Evolutionary conservation across 129 eudicot genomes (phyloP).

Genomic region (Centella asiatica): DNA sequence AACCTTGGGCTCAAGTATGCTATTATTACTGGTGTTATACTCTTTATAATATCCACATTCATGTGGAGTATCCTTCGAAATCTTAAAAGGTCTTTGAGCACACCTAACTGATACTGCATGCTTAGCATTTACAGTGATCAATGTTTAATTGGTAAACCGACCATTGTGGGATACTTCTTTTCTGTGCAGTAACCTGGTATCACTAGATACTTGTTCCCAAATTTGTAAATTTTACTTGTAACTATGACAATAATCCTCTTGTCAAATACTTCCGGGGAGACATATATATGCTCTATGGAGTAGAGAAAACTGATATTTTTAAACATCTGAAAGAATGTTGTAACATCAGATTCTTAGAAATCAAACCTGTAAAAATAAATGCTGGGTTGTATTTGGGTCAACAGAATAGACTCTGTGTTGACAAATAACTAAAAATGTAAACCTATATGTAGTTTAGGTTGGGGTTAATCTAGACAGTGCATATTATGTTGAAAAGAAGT

Average conservation of each 20-base stretch:
- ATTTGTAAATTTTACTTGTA: not conserved
- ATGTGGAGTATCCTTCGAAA: constrained; percentile 87
- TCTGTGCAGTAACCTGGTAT: constrained; percentile 4
- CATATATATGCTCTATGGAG: not conserved
- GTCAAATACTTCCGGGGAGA: no score
- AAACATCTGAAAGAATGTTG: not conserved
- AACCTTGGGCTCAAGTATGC: constrained; percentile 94
- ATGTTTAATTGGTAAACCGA: not conserved
- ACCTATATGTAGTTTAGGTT: no score
- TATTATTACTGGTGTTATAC: constrained; percentile 45
- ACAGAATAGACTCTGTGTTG: no score
- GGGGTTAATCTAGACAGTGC: no score
- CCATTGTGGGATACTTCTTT: not conserved
- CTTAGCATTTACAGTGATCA: not conserved
- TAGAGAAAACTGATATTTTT: not conserved
- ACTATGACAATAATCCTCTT: not conserved
- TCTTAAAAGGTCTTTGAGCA: constrained; percentile 37
- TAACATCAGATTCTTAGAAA: no score
- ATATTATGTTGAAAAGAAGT: no score
- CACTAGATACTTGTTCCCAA: constrained; percentile 7
- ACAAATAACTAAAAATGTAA: no score
- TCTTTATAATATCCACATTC: constrained; percentile 70
- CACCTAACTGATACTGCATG: constrained; percentile 22
- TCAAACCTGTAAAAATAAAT: no score
- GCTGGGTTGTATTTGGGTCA: no score